Evolutionary conservation across 306 rosid species (phyloP), one percentile per base, ranked within the genome.

Genomic region (Glycine soja): DNA sequence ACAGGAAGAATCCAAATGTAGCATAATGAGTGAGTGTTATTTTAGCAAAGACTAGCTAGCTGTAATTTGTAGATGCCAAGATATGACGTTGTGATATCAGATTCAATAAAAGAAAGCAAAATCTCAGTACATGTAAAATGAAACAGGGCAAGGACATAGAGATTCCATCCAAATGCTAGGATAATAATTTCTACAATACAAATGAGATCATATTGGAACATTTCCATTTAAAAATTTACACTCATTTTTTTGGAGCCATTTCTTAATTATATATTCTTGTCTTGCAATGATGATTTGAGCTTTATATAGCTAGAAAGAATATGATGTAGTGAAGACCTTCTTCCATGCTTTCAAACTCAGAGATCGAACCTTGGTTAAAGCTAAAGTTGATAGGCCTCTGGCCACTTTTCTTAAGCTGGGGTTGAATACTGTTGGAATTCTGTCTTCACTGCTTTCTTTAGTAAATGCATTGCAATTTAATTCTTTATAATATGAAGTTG

Each of bases 331-430:
- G 77, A 94, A 89, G 32, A 90, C 85, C 61, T 86, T 91, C 66
- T 89, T 92, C 95, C 87, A 89, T 6, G 98, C 97, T 81, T 91
- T 92, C 84, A 84, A 81, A 77, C 92, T 92, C 3, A 94, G 76
- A 70, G 98, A 92, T 10, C 91, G 80, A 83, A 91, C 90, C 89
- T 38, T 90, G 10, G 82, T 89, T 66, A 92, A 88, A 70, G 93
- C 71, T 66, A 90, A 77, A 82, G 87, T n/a, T n/a, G n/a, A n/a
- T n/a, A n/a, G n/a, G n/a, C n/a, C n/a, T n/a, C n/a, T n/a, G n/a
- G n/a, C n/a, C n/a, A n/a, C n/a, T n/a, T n/a, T n/a, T n/a, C n/a
- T n/a, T n/a, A n/a, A n/a, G n/a, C n/a, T n/a, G n/a, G n/a, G n/a
- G n/a, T n/a, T n/a, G n/a, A n/a, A n/a, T n/a, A n/a, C n/a, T n/a